phyloP scores from a whole-genome alignment of 371 early-diverging fungal genomes.

The Mortierella sp. region DNA sequence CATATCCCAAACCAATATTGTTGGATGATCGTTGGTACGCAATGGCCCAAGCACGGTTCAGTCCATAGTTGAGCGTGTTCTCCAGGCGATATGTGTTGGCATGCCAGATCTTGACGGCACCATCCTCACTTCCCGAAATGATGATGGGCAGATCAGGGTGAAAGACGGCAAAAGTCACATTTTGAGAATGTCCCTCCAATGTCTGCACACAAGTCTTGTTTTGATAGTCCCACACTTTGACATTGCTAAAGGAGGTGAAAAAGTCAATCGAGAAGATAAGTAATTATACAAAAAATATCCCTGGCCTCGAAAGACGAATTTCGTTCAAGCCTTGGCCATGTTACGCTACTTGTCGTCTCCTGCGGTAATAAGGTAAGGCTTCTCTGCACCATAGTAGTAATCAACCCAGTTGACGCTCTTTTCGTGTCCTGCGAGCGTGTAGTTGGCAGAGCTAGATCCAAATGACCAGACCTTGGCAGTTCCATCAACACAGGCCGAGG shows the following conservation, averaged over 20 bases:
- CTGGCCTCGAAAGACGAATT: conserved; percentile 3
- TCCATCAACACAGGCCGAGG: conserved; percentile 92
- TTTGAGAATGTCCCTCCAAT: conserved; percentile 98
- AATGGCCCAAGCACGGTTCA: conserved; percentile 97
- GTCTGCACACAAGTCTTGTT: conserved; percentile 98
- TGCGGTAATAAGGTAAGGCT: conserved; percentile 93
- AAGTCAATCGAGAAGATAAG: too few relatives aligned
- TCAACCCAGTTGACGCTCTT: conserved; percentile 96
- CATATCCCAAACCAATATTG: conserved; percentile 94
- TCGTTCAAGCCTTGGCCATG: not conserved
- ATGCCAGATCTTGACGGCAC: conserved; percentile 97
- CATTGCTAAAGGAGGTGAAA: conserved; percentile 54
- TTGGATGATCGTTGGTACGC: conserved; percentile 89
- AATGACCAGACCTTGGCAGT: conserved; percentile 95
- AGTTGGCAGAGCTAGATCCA: conserved; percentile 87
- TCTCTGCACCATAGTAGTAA: conserved; percentile 95
- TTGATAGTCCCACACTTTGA: conserved; percentile 99
- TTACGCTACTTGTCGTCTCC: conserved; percentile 85
- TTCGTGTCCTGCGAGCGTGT: conserved; percentile 93
- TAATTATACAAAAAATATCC: not conserved
- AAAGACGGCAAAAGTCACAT: conserved; percentile 94
- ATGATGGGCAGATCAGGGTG: conserved; percentile 99
- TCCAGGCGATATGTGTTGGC: conserved; percentile 96
- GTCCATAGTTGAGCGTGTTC: conserved; percentile 94
- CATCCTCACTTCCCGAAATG: conserved; percentile 97